phyloP scores from a whole-genome alignment of 1,139 yeast species.

The Hyphopichia burtonii region DNA sequence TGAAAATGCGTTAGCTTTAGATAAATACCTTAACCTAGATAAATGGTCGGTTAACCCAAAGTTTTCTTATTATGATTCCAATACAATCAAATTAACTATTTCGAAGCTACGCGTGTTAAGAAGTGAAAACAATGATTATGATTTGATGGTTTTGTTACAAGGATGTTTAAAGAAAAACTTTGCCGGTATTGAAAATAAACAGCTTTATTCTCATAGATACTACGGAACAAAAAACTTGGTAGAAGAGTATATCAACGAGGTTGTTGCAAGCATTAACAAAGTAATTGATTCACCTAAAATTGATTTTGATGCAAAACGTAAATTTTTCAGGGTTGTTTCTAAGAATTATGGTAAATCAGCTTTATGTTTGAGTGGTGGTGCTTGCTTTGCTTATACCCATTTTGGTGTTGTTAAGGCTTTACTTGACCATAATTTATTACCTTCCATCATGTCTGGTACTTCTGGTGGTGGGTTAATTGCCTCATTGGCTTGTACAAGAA shows the following conservation, averaged over 20 bases:
- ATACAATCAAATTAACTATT: conserved; percentile 53
- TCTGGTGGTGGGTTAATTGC: conserved; percentile 86
- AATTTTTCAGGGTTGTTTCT: conserved; percentile 57
- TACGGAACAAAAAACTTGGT: conserved; percentile 71
- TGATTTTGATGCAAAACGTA: conserved; percentile 40
- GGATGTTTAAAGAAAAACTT: conserved; percentile 71
- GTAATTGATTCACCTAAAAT: conserved; percentile 42
- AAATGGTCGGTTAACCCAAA: conserved; percentile 64
- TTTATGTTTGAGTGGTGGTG: conserved; percentile 76
- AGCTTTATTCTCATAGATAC: conserved; percentile 70
- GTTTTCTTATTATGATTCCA: conserved; percentile 69
- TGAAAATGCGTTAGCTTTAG: conserved; percentile 55
- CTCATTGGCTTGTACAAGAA: conserved; percentile 67
- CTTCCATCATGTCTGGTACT: conserved; percentile 72
- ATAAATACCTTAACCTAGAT: conserved; percentile 55
- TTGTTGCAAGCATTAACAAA: conserved; percentile 45
- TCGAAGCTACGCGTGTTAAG: conserved; percentile 41
- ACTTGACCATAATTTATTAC: conserved; percentile 63
- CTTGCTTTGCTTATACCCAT: conserved; percentile 75
- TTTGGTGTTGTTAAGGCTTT: conserved; percentile 76
- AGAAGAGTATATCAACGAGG: conserved; percentile 54
- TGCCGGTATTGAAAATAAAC: conserved; percentile 76
- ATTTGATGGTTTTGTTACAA: conserved; percentile 56
- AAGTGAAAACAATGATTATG: conserved; percentile 34
- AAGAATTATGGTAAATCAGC: conserved; percentile 75